Evolutionary conservation across 2,329 filamentous ascomycete genomes (phyloP).

Genomic region (Biscogniauxia marginata): DNA sequence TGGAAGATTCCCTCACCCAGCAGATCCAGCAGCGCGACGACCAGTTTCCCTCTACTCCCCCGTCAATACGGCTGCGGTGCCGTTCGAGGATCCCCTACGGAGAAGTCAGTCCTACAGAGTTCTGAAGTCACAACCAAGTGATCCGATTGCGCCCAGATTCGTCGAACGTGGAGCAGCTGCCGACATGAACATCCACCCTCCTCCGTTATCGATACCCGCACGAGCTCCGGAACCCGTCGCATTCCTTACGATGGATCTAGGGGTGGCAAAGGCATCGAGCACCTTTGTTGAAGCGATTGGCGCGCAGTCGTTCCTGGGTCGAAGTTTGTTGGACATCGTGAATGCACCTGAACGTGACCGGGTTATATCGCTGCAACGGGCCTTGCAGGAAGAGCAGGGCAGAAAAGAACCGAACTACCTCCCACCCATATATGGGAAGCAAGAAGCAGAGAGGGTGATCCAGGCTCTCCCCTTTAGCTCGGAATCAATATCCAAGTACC

Average conservation of each 20-base stretch:
- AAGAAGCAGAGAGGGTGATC: slow-evolving; percentile 54
- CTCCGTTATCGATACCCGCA: slow-evolving; percentile 41
- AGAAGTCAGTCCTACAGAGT: slow-evolving; percentile 50
- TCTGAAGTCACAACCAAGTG: slow-evolving; percentile 53
- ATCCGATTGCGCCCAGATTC: slow-evolving; percentile 48
- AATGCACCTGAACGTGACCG: slow-evolving; percentile 51
- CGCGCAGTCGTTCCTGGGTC: slow-evolving; percentile 44
- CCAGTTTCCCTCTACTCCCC: slow-evolving; percentile 52
- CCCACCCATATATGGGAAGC: slow-evolving; percentile 59
- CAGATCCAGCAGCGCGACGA: slow-evolving; percentile 47
- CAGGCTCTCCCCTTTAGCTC: slow-evolving; percentile 52
- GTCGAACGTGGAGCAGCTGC: slow-evolving; percentile 48
- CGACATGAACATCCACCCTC: slow-evolving; percentile 50
- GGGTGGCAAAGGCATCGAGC: slow-evolving; percentile 55
- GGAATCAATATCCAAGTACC: slow-evolving; percentile 53
- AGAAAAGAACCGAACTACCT: slow-evolving; percentile 61
- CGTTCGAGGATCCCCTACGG: slow-evolving; percentile 47
- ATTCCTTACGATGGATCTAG: slow-evolving; percentile 57
- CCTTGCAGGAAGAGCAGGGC: slow-evolving; percentile 56
- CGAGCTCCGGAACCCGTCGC: slow-evolving; percentile 52
- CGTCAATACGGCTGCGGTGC: slow-evolving; percentile 40
- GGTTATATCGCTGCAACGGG: slow-evolving; percentile 47
- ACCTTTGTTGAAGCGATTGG: slow-evolving; percentile 57
- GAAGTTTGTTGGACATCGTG: slow-evolving; percentile 56
- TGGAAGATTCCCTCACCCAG: slow-evolving; percentile 44